Base-by-base conservation (phyloP, 208 protist species). In the Acanthamoeba sp. region DNA sequence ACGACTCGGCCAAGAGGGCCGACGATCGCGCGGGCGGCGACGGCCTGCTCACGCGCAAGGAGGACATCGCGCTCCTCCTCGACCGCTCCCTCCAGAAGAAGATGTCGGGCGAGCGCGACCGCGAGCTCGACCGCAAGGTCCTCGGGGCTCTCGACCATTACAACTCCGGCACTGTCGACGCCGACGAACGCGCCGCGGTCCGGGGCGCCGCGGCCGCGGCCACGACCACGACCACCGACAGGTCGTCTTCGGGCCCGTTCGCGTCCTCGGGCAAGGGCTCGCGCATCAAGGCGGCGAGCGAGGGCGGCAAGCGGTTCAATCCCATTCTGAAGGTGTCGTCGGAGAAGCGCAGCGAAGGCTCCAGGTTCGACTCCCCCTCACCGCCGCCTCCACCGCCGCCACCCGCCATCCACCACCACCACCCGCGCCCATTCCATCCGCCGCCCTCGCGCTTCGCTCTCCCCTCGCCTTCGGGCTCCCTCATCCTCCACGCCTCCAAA, bases 401-500 rank as follows among this genome's bases (percentile, higher is more conserved):
- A 0, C 29, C 59, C 59, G 9, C 36, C 48, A 6, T 55, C 48
- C 48, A 55, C 10, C n/a, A 69, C 7, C 22, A 69, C 10, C 59
- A 29, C 14, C 55, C 55, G 22, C 59, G 29, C 29, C 12, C 10
- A 62, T 27, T 5, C 3, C 59, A 69, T 34, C 36, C n/a, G 59
- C 18, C 59, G 18, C 18, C 59, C 6, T 36, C n/a, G 59, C 59
- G 59, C 59, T 69, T 69, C 59, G 27, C 16, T 69, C 59, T 69
- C 36, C 59, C 59, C 2, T 69, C 59, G 59, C 59, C 59, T 69
- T 69, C 59, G 59, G 59, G 59, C n/a, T 69, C 59, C 12, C 59
- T 69, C n/a, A 69, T 69, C 59, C 59, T 36, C n/a, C 59, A 69
- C 59, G 59, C 59, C 59, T 34, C 59, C 59, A 69, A 69, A 69